A percentile compares a stretch with the other conserved stretches of the same genome.
Evolutionary conservation across 805 yeast genomes (phyloP).

Genomic region (Teunomyces atbi): DNA sequence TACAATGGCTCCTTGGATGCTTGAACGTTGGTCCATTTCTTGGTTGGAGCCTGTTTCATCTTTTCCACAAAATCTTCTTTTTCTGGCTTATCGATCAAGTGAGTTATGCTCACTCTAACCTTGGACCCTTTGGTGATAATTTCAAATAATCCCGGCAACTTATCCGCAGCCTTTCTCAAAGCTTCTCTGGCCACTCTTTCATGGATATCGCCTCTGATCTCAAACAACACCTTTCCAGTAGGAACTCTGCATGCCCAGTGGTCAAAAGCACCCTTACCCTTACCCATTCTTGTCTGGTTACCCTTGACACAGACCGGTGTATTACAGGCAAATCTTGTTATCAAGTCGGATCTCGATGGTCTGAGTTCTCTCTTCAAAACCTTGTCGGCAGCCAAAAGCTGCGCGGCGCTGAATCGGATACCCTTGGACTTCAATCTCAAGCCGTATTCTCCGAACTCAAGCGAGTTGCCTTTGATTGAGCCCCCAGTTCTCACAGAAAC

Average conservation of each 20-base stretch:
- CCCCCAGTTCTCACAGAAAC: slow-evolving; percentile 95
- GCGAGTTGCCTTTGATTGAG: slow-evolving; percentile 79
- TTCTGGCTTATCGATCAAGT: slow-evolving; percentile 48
- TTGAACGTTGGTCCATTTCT: slow-evolving; percentile 55
- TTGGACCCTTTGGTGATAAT: slow-evolving; percentile 63
- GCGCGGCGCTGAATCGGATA: slow-evolving; percentile 78
- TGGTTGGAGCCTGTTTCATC: slow-evolving; percentile 60
- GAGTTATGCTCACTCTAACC: slow-evolving; percentile 69
- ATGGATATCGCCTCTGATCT: slow-evolving; percentile 77
- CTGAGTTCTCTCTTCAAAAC: slow-evolving; percentile 81
- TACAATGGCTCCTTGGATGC: slow-evolving; percentile 52
- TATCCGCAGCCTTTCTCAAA: slow-evolving; percentile 83
- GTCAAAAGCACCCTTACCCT: slow-evolving; percentile 97
- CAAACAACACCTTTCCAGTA: slow-evolving; percentile 90
- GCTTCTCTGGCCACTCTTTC: slow-evolving; percentile 90
- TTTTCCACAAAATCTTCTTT: slow-evolving; percentile 53
- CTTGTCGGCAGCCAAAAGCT: slow-evolving; percentile 86
- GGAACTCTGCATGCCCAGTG: slow-evolving; percentile 97
- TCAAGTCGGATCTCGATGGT: slow-evolving; percentile 69
- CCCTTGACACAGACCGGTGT: slow-evolving; percentile 94
- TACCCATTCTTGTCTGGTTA: slow-evolving; percentile 99
- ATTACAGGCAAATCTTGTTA: slow-evolving; percentile 79
- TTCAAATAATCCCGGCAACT: slow-evolving; percentile 90
- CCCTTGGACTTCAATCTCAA: slow-evolving; percentile 89
- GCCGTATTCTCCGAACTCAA: slow-evolving; percentile 82